A percentile compares a stretch with the other conserved stretches of the same genome.
Evolutionary conservation across 192 early-diverging fungal genomes (phyloP).

Genomic region (Backusella psychrophila): DNA sequence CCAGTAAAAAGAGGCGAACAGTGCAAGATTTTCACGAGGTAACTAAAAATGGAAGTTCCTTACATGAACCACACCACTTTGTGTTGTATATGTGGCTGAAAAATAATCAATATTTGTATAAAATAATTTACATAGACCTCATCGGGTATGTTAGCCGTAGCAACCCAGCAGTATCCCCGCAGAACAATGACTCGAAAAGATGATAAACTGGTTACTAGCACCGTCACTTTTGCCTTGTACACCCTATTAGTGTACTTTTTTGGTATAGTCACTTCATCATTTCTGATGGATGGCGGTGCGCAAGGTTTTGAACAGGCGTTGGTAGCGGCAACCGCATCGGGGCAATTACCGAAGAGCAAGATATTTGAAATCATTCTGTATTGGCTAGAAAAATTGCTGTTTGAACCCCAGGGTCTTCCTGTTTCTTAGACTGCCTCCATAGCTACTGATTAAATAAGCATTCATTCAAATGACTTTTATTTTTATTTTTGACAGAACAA

Average conservation of each 20-base stretch:
- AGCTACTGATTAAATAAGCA: background rate
- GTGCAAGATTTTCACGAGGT: conserved; percentile 23
- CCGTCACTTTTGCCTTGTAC: conserved; percentile 43
- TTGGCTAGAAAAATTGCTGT: conserved; percentile 34
- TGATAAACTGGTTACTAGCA: conserved; percentile 38
- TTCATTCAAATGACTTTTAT: background rate
- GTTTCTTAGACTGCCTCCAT: background rate
- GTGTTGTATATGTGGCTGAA: background rate
- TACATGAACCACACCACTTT: background rate
- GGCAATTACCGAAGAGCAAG: conserved; percentile 20
- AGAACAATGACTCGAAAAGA: conserved; percentile 21
- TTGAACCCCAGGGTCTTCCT: conserved; percentile 23
- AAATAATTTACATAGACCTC: background rate
- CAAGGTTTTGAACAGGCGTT: conserved; percentile 27
- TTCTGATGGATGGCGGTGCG: conserved; percentile 37
- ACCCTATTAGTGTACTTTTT: conserved; percentile 44
- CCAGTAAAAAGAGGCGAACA: conserved; percentile 2
- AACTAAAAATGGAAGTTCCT: background rate
- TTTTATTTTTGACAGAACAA: background rate
- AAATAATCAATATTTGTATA: background rate
- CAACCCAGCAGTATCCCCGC: background rate
- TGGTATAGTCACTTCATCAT: conserved; percentile 44
- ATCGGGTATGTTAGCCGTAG: background rate
- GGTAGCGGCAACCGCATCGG: conserved; percentile 8
- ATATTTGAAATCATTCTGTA: conserved; percentile 33